Evolutionary conservation across 805 yeast genomes (phyloP).

Genomic region (Wickerhamomyces rabaulensis): DNA sequence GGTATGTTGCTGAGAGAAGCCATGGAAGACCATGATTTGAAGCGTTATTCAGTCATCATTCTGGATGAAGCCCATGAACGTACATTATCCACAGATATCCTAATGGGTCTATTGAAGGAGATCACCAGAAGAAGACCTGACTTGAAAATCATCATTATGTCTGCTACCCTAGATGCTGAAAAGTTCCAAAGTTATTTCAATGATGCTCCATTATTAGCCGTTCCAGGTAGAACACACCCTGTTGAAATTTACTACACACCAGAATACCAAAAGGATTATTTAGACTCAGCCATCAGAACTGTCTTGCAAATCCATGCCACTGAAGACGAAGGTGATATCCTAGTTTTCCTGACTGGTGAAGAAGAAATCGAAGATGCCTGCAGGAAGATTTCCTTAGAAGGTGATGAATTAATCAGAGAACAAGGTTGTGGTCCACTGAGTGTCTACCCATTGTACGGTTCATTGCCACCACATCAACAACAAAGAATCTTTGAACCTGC

Average conservation of each 20-base stretch:
- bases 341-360: conserved; percentile 89
- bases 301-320: conserved; percentile 96
- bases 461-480: conserved; percentile 93
- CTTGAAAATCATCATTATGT: conserved; percentile 89
- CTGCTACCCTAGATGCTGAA: conserved; percentile 96
- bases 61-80: conserved; percentile 98
- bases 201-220: conserved; percentile 90
- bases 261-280: conserved; percentile 89
- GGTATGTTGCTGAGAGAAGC: conserved; percentile 98
- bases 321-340: conserved; percentile 87
- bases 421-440: conserved; percentile 83
- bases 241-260: conserved; percentile 97
- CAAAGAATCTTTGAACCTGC: conserved; percentile 92
- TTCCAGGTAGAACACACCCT: conserved; percentile 97
- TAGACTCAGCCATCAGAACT: conserved; percentile 92
- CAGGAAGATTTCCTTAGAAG: conserved; percentile 79
- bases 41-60: conserved; percentile 81
- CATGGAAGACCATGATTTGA: conserved; percentile 87
- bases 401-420: conserved; percentile 83
- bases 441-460: conserved; percentile 93
- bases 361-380: conserved; percentile 98
- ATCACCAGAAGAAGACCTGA: conserved; percentile 78
- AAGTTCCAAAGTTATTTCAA: conserved; percentile 88
- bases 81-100: conserved; percentile 91
- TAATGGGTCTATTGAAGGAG: conserved; percentile 91